Evolutionary conservation across 2,329 filamentous ascomycete species (phyloP), one percentile per base, ranked within the genome.

Genomic region (Botrytis deweyae): DNA sequence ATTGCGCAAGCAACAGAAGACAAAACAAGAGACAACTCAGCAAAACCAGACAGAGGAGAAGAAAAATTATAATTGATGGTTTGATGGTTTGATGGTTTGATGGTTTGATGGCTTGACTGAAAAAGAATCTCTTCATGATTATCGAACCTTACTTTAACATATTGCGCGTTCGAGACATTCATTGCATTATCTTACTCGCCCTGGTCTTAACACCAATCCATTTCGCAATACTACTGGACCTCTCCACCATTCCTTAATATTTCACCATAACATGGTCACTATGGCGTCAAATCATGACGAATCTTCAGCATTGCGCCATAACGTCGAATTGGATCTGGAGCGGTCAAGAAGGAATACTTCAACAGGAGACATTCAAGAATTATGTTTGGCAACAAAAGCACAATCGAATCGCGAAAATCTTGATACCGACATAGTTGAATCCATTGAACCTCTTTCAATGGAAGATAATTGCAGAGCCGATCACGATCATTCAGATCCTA

Each of bases 261-360:
- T 72, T 68, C 70, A 72, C 40, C 70, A 72, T 72, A 29, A 44
- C 70, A 72, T 72, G 70, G 62, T 59, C 33, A 46, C 22, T 73
- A 79, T 79, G 78, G 77, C 77, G 76, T 78, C 76, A 75, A 76
- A 40, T 67, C 74, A 73, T 71, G 74, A 75, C 74, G 76, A 78
- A 64, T 73, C 75, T 33, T 74, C 75, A 70, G 63, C 76, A 14
- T 55, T 78, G 72, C 78, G 76, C 74, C 78, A 78, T 66, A 78
- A 76, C 18, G 72, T 80, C 75, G 78, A 80, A 78, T 76, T 77
- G 76, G 66, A 71, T 59, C 66, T 75, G 44, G 73, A 73, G 52
- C 73, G 73, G 70, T 73, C 74, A 65, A 62, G 44, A 25, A 73
- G 74, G 49, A 62, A 66, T 58, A 55, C 46, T 68, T 74, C 74